Conservation (phyloP, 192 early-diverging fungal genomes). For the Pilaira anomala region DNA sequence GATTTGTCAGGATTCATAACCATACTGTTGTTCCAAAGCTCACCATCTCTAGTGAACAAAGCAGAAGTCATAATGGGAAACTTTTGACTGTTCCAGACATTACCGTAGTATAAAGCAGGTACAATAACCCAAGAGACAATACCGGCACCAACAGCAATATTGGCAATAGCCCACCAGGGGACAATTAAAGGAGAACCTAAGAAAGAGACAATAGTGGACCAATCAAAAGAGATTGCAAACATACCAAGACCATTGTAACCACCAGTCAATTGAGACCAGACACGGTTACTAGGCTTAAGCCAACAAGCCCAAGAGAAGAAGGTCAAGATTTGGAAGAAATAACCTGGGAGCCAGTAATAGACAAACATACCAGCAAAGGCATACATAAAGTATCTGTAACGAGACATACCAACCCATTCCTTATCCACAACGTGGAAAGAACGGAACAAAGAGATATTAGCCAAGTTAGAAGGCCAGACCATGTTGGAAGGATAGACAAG, state of each 20-base stretch:
- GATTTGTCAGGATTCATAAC: conserved; percentile 35
- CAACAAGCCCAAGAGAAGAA: conserved; percentile 53
- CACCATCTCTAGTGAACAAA: conserved; percentile 37
- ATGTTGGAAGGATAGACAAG: conserved; percentile 81
- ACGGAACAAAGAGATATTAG: conserved; percentile 73
- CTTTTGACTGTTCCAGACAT: conserved; percentile 45
- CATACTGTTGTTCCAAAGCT: conserved; percentile 29
- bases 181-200: conserved; percentile 36
- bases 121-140: conserved; percentile 49
- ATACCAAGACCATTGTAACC: conserved; percentile 51
- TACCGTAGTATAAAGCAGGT: conserved; percentile 48
- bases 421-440: conserved; percentile 55
- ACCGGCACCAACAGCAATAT: conserved; percentile 49
- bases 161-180: conserved; percentile 44
- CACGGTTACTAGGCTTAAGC: conserved; percentile 41
- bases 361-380: conserved; percentile 46
- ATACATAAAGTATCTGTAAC: conserved; percentile 58
- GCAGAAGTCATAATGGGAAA: conserved; percentile 42
- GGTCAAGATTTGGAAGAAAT: conserved; percentile 46
- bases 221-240: conserved; percentile 57
- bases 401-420: conserved; percentile 34
- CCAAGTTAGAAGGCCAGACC: conserved; percentile 83
- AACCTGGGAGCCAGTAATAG: conserved; percentile 59
- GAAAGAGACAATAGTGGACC: conserved; percentile 45
- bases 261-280: conserved; percentile 42